phyloP scores from a whole-genome alignment of 2,329 filamentous ascomycete genomes.

The Penicillium sp. region DNA sequence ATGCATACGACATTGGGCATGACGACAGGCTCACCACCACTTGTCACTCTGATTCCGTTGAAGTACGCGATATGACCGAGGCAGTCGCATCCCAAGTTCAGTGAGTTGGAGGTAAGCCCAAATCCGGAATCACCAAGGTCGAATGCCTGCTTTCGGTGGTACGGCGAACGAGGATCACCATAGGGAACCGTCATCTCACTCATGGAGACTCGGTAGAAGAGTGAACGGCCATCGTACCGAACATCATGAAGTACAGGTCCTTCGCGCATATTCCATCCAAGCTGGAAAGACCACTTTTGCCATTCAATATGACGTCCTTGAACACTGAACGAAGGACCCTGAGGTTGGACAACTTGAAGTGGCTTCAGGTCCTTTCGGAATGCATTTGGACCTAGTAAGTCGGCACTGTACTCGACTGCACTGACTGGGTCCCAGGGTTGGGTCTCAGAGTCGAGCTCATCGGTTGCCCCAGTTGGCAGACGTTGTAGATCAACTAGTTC shows the following conservation, averaged over 20 bases:
- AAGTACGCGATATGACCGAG: background rate
- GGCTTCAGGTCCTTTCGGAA: background rate
- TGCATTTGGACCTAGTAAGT: background rate
- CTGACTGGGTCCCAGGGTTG: background rate
- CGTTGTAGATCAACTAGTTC: constrained; percentile 39
- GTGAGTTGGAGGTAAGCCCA: background rate
- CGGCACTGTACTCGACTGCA: background rate
- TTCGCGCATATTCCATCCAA: constrained; percentile 70
- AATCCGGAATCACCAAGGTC: background rate
- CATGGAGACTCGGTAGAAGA: constrained; percentile 66
- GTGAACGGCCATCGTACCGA: constrained; percentile 61
- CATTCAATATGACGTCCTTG: constrained; percentile 55
- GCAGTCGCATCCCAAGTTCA: background rate
- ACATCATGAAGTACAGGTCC: constrained; percentile 69
- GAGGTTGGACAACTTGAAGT: background rate
- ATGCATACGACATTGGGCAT: background rate
- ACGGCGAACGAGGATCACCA: background rate
- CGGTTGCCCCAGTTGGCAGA: constrained; percentile 1
- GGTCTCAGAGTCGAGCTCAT: background rate
- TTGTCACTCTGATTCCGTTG: background rate
- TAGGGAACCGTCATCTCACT: constrained; percentile 55
- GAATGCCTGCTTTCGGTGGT: background rate
- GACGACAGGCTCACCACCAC: background rate
- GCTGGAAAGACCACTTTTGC: constrained; percentile 68
- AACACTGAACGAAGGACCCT: constrained; percentile 52